Evolutionary conservation across 768 basidiomycete species (phyloP).

Genomic region (Russula vinacea): DNA sequence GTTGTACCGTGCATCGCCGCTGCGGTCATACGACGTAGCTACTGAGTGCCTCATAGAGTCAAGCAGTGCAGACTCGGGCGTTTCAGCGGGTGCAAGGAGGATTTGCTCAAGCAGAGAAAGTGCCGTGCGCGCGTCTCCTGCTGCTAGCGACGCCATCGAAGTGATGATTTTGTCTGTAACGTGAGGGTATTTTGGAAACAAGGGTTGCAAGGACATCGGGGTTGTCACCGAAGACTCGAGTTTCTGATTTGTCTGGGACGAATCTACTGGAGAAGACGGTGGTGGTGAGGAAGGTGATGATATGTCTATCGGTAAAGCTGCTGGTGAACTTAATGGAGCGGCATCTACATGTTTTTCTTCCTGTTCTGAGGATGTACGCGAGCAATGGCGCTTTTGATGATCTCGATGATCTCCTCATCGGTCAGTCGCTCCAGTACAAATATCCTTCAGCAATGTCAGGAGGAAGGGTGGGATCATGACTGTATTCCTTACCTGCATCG

Average conservation of each 20-base stretch:
- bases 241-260: constrained; percentile 20
- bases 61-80: constrained; percentile 51
- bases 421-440: constrained; percentile 69
- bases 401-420: constrained; percentile 56
- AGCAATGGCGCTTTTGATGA: constrained; percentile 54
- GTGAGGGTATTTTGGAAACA: constrained; percentile 38
- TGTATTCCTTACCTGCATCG: constrained; percentile 60
- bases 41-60: constrained; percentile 60
- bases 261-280: constrained; percentile 11
- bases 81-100: constrained; percentile 44
- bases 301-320: neutral
- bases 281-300: constrained; percentile 8
- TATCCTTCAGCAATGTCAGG: constrained; percentile 46
- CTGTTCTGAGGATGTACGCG: constrained; percentile 32
- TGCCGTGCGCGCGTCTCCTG: constrained; percentile 75
- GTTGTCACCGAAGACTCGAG: neutral
- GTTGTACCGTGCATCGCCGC: constrained; percentile 73
- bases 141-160: constrained; percentile 52
- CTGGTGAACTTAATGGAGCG: neutral
- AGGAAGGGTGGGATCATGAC: neutral
- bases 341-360: neutral
- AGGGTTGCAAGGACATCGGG: neutral
- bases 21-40: constrained; percentile 67
- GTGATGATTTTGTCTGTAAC: constrained; percentile 47
- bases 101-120: constrained; percentile 78